Evolutionary conservation across 1,139 yeast genomes (phyloP).

Genomic region (Kurtzmaniella quercitrusa): DNA sequence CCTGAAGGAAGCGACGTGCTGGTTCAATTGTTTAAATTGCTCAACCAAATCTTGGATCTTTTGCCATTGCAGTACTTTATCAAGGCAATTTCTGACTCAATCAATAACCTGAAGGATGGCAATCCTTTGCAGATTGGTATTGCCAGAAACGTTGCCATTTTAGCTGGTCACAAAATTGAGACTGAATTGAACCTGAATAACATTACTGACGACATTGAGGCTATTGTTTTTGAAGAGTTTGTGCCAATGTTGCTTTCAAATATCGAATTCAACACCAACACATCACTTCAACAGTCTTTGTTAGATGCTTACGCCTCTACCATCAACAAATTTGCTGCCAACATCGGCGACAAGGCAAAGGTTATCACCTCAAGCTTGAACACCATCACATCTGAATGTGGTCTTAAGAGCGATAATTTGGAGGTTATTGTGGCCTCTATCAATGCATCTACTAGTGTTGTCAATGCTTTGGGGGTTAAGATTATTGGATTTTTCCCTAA

Average conservation of each 20-base stretch:
- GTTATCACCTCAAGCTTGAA: conserved; percentile 46
- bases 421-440: conserved; percentile 76
- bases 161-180: conserved; percentile 69
- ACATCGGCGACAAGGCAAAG: conserved; percentile 37
- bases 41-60: conserved; percentile 60
- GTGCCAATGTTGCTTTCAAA: conserved; percentile 48
- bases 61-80: conserved; percentile 75
- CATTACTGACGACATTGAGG: conserved; percentile 39
- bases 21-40: conserved; percentile 37
- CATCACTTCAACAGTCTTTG: conserved; percentile 54
- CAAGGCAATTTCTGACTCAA: conserved; percentile 54
- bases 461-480: conserved; percentile 77
- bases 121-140: conserved; percentile 33
- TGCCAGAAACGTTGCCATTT: conserved; percentile 51
- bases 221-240: conserved; percentile 38
- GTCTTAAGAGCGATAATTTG: conserved; percentile 47
- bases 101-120: conserved; percentile 41
- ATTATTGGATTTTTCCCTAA: conserved; percentile 81
- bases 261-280: conserved; percentile 22
- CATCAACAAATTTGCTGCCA: conserved; percentile 56
- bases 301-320: conserved; percentile 66
- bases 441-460: conserved; percentile 64
- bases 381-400: conserved; percentile 49
- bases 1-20: conserved; percentile 17
- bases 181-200: conserved; percentile 42